Evolutionary conservation across 257 asterid genomes (phyloP), one percentile per base, ranked within the genome.

Genomic region (Fraxinus excelsior): DNA sequence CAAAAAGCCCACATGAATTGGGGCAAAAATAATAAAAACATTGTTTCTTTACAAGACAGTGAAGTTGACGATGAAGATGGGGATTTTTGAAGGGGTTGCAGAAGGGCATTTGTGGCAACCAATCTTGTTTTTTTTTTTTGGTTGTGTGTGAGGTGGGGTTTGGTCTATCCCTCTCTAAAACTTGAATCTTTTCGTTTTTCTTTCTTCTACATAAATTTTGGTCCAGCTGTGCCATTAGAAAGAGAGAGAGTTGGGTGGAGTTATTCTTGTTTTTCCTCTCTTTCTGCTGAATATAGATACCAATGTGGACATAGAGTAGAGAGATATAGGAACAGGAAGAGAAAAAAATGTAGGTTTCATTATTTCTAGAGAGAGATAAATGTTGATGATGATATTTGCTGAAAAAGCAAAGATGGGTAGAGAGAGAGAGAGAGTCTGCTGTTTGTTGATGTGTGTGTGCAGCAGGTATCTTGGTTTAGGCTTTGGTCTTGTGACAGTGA

Each of bases 1-100:
- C 91, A 87, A 88, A 91, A 90, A 91, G 96, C 87, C 92, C 96
- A 87, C 91, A 81, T 74, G 83, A 83, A 72, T 80, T 82, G 82
- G 80, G 89, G 82, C 65, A 74, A 72, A 40, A 71, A 37, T 34
- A 74, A 72, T 72, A 78, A 78, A 81, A 75, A 80, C 77, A 76
- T 69, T 60, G 78, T 78, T 76, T 71, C 71, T 81, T 66, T 72
- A 81, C 70, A 71, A 58, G 86, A 82, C 49, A 77, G 82, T 68
- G 75, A 49, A 51, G 74, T 23, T 25, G 76, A 66, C 56, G 81
- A 79, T 71, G 83, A 79, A 62, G 85, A 62, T 75, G 66, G 38
- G 49, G 71, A 49, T 35, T 16, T 73, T 78, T 81, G 78, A 76
- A 80, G 81, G 77, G 79, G 81, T 83, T 82, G 98, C 93, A 87